Conservation (phyloP, 2,329 filamentous ascomycete genomes). For the Blastomyces gilchristii region DNA sequence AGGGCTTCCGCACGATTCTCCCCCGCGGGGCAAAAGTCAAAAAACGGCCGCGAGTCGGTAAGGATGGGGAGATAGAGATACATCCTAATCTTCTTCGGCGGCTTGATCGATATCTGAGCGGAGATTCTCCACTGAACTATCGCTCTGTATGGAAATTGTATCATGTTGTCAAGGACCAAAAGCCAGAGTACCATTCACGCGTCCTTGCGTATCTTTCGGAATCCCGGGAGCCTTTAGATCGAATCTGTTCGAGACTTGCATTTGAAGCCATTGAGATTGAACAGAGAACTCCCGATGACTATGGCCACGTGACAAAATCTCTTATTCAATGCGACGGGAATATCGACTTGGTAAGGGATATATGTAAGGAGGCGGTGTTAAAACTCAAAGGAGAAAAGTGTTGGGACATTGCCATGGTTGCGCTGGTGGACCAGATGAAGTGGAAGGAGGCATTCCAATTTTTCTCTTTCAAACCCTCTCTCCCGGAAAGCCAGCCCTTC, state of each 20-base stretch:
- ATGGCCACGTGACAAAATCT: conserved; percentile 36
- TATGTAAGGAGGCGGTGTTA: conserved; percentile 34
- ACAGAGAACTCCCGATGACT: conserved; percentile 35
- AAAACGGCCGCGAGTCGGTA: not conserved
- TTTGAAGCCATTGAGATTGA: conserved; percentile 35
- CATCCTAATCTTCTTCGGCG: not conserved
- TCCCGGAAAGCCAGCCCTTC: not conserved
- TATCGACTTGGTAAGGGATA: conserved; percentile 27
- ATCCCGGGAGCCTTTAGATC: conserved; percentile 32
- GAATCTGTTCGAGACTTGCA: conserved; percentile 35
- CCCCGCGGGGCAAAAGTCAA: not conserved
- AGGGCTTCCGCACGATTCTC: not conserved
- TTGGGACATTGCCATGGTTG: conserved; percentile 25
- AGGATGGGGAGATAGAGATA: not conserved
- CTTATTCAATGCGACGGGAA: conserved; percentile 33
- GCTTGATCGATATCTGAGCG: not conserved
- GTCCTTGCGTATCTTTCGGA: conserved; percentile 31
- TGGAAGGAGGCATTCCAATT: conserved; percentile 26
- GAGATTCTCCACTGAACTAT: not conserved
- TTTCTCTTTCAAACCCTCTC: conserved; percentile 22
- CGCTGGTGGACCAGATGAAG: conserved; percentile 23
- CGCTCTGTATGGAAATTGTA: not conserved
- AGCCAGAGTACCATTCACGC: conserved; percentile 8
- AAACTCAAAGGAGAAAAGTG: conserved; percentile 20
- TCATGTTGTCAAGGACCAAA: conserved; percentile 3